phyloP scores from a whole-genome alignment of 2,329 filamentous ascomycete genomes.

The Claviceps fusiformis region DNA sequence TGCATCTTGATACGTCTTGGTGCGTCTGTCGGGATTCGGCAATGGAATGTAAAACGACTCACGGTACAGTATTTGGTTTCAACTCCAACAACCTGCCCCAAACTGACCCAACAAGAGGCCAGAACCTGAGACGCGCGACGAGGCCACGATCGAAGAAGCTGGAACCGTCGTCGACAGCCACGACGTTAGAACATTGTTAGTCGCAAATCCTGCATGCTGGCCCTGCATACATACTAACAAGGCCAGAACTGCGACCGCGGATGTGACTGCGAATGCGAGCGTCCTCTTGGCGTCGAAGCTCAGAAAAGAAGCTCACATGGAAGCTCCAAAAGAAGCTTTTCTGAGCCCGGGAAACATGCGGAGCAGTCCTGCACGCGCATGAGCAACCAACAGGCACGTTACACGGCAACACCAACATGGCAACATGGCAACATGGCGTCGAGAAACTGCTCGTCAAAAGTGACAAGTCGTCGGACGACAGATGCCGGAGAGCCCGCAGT shows the following conservation, averaged over 20 bases:
- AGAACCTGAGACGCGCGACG: neutral
- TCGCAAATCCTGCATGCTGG: neutral
- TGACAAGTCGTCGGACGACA: neutral
- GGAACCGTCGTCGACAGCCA: neutral
- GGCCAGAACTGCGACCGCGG: neutral
- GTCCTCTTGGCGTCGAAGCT: neutral
- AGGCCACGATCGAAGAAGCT: neutral
- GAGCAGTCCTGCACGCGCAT: neutral
- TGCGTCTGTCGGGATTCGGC: too few species aligned
- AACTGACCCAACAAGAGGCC: neutral
- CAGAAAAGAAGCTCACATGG: neutral
- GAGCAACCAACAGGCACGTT: neutral
- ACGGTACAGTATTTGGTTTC: too few species aligned
- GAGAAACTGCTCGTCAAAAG: neutral
- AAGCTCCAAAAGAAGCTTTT: neutral
- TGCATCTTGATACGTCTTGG: too few species aligned
- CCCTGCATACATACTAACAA: too few species aligned
- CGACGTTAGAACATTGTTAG: neutral
- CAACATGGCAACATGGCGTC: neutral
- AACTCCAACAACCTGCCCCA: neutral
- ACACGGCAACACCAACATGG: neutral
- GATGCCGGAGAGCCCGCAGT: neutral
- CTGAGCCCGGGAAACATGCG: neutral
- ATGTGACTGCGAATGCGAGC: neutral
- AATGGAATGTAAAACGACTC: neutral